These are phyloP conservation scores for Silene conica DNA, from an alignment of 148 eudicot genomes.

Conservation along the genomic window DNA sequence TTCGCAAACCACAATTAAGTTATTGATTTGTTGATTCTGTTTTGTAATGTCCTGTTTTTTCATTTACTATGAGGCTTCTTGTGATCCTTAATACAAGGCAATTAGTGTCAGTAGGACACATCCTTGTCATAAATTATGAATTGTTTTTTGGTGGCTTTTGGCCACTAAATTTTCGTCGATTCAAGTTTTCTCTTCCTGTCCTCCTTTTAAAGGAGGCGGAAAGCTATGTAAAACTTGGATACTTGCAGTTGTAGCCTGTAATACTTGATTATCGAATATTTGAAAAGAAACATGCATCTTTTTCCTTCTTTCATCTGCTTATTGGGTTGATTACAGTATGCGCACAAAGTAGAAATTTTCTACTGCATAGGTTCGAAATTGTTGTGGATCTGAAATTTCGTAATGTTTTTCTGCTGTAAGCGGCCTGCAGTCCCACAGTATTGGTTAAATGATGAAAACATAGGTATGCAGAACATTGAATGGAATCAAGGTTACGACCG, in stretches of 20 bases:
- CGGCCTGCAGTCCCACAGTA: no score
- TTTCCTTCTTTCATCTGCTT: not conserved
- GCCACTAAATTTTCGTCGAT: not conserved
- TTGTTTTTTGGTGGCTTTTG: slow-evolving; percentile 10
- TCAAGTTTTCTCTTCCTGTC: slow-evolving; percentile 9
- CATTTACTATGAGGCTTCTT: slow-evolving; percentile 8
- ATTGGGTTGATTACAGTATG: not conserved
- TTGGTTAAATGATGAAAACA: no score
- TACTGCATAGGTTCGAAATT: not conserved
- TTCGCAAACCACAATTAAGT: slow-evolving; percentile 6
- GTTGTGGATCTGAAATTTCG: not conserved
- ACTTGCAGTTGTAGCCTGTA: slow-evolving; percentile 3
- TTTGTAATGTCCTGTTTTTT: slow-evolving; percentile 3
- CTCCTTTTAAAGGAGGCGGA: not conserved
- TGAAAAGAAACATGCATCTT: not conserved
- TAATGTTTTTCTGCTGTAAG: not conserved
- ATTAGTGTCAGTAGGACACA: slow-evolving; percentile 16
- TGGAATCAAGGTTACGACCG: no score
- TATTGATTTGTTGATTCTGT: slow-evolving; percentile 23
- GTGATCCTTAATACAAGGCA: slow-evolving; percentile 11
- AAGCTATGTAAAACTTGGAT: slow-evolving; percentile 9
- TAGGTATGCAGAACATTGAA: no score
- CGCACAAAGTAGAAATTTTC: not conserved
- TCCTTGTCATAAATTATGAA: slow-evolving; percentile 1
- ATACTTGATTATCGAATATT: slow-evolving; percentile 1